A percentile compares a stretch with the other conserved stretches of the same genome.
These are phyloP conservation scores for Ganoderma sp. DNA, from an alignment of 1,284 basidiomycete species.

Conservation along the genomic window DNA sequence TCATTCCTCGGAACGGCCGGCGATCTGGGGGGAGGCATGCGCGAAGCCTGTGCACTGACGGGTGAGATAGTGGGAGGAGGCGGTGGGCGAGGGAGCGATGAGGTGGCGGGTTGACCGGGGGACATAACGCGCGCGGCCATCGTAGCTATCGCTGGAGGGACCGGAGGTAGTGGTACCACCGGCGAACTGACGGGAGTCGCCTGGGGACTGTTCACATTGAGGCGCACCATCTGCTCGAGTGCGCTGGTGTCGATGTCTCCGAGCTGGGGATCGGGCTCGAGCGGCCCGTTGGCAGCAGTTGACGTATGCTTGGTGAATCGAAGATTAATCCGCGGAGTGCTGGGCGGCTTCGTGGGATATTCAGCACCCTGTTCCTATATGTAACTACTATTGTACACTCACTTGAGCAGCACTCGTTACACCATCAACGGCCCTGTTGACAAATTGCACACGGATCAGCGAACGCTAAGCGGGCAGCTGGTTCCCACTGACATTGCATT, in stretches of 20 bases:
- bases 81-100: not conserved
- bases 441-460: not conserved
- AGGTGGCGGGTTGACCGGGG: not conserved
- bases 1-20: not conserved
- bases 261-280: not conserved
- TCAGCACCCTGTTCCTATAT: too few species aligned
- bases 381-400: not conserved
- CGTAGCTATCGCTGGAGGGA: slow-evolving; percentile 4
- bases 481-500: slow-evolving; percentile 13
- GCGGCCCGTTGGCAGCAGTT: not conserved
- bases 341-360: not conserved
- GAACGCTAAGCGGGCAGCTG: too few species aligned
- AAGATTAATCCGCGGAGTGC: not conserved
- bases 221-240: not conserved
- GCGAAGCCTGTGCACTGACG: not conserved
- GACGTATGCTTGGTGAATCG: not conserved
- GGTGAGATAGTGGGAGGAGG: not conserved
- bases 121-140: not conserved
- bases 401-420: slow-evolving; percentile 1
- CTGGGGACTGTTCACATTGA: not conserved
- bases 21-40: slow-evolving; percentile 6
- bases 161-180: slow-evolving; percentile 1
- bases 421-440: slow-evolving; percentile 10
- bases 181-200: not conserved
- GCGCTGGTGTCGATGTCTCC: slow-evolving; percentile 6